Evolutionary conservation across 768 basidiomycete genomes (phyloP).

Genomic region (Goffeauzyma gilvescens): DNA sequence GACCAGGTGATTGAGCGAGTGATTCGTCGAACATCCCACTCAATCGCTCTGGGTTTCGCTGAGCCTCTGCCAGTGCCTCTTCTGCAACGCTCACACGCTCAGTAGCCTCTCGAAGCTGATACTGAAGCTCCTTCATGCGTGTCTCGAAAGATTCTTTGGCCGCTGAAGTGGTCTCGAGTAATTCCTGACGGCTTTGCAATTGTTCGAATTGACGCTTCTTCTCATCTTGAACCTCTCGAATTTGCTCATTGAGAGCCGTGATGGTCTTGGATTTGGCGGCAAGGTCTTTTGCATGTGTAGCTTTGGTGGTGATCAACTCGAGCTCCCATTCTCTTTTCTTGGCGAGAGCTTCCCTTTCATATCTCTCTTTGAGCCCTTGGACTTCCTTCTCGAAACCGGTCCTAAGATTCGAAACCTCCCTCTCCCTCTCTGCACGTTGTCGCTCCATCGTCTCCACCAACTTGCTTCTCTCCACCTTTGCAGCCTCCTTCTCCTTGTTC

Average conservation of each 20-base stretch:
- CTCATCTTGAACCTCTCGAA: constrained; percentile 51
- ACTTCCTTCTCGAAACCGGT: constrained; percentile 49
- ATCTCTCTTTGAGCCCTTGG: constrained; percentile 41
- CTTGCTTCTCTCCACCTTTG: constrained; percentile 35
- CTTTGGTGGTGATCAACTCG: constrained; percentile 54
- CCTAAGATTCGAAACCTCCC: constrained; percentile 36
- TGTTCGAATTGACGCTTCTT: constrained; percentile 70
- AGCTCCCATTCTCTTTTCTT: constrained; percentile 56
- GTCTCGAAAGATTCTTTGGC: constrained; percentile 56
- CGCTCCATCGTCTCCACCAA: constrained; percentile 49
- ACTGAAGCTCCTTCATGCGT: constrained; percentile 65
- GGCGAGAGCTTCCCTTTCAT: constrained; percentile 53
- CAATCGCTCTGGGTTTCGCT: too few species aligned
- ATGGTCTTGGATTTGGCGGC: constrained; percentile 45
- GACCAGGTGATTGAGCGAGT: too few species aligned
- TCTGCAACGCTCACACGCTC: constrained; percentile 40
- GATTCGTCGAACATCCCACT: too few species aligned
- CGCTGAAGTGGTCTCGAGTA: constrained; percentile 62
- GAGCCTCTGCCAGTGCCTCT: constrained; percentile 48
- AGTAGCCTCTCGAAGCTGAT: constrained; percentile 60
- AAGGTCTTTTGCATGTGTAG: constrained; percentile 49
- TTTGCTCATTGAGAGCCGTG: constrained; percentile 47
- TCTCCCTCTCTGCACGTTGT: constrained; percentile 41
- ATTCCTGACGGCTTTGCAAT: constrained; percentile 70
- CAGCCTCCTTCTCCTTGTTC: constrained; percentile 45